Percentiles rank a stretch among this genome's conserved stretches.
Conservation (phyloP, 2,329 filamentous ascomycete genomes). For the Ophiostoma himal-ulmi region DNA sequence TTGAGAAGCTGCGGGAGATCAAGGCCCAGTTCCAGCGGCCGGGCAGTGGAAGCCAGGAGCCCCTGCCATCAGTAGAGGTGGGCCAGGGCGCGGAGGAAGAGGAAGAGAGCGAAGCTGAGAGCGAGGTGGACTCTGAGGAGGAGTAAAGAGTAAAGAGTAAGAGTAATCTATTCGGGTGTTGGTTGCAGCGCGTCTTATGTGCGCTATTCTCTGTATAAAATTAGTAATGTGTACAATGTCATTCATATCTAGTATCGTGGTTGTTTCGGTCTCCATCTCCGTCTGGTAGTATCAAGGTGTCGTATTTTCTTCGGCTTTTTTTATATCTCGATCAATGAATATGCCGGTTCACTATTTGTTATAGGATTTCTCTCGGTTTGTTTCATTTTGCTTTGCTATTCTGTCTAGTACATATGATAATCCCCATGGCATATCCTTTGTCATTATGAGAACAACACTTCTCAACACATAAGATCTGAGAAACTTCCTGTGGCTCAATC, state of each 20-base stretch:
- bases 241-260: not conserved
- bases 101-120: conserved; percentile 37
- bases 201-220: conserved; percentile 21
- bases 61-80: conserved; percentile 36
- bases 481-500: no score
- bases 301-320: not conserved
- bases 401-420: no score
- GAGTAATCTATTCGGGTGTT: no score
- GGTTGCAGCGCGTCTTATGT: not conserved
- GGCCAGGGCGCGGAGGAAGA: conserved; percentile 36
- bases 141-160: conserved; percentile 26
- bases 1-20: conserved; percentile 56
- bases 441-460: no score
- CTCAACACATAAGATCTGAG: no score
- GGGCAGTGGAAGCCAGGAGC: conserved; percentile 45
- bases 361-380: not conserved
- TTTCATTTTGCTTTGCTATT: not conserved
- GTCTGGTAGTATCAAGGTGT: not conserved
- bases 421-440: no score
- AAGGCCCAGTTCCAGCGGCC: conserved; percentile 46
- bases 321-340: not conserved
- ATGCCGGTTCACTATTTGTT: no score
- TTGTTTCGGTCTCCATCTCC: not conserved
- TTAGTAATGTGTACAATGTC: not conserved
- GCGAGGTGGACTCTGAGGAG: conserved; percentile 43